Evolutionary conservation across 140 eudicot species (phyloP).

Genomic region (Cichorium intybus): DNA sequence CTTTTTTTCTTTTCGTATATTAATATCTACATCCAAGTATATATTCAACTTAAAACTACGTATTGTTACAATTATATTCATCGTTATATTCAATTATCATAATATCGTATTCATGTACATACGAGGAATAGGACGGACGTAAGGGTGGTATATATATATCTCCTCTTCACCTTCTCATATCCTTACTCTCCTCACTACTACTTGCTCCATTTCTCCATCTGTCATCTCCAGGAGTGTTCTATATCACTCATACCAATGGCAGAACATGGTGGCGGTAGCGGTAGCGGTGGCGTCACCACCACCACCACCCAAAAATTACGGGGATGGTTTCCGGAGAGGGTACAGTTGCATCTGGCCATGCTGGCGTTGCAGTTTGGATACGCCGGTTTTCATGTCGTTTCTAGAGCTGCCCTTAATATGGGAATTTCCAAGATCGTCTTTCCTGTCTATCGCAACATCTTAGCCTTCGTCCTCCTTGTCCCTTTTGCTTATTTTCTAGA

Average conservation of each 20-base stretch:
- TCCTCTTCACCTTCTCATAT: neutral
- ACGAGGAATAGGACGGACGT: neutral
- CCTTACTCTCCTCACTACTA: conserved; percentile 13
- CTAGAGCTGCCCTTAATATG: conserved; percentile 96
- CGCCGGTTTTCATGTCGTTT: conserved; percentile 95
- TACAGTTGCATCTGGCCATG: conserved; percentile 88
- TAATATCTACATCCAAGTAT: too few species aligned
- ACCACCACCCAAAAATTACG: conserved; percentile 13
- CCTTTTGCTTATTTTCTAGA: conserved; percentile 96
- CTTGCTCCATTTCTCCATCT: neutral
- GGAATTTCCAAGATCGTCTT: conserved; percentile 95
- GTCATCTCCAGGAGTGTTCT: neutral
- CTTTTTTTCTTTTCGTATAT: neutral
- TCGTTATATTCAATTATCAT: neutral
- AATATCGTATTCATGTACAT: neutral
- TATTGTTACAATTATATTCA: neutral
- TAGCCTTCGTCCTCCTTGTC: conserved; percentile 74
- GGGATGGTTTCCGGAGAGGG: conserved; percentile 66
- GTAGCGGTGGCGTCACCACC: conserved; percentile 3
- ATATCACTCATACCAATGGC: conserved; percentile 22
- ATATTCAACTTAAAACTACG: neutral
- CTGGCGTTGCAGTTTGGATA: conserved; percentile 88
- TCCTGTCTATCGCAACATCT: conserved; percentile 82
- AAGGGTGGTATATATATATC: neutral
- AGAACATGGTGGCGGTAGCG: conserved; percentile 13